Evolutionary conservation across 1,284 basidiomycete species (phyloP).

Genomic region (Leccinum griseonigrum): DNA sequence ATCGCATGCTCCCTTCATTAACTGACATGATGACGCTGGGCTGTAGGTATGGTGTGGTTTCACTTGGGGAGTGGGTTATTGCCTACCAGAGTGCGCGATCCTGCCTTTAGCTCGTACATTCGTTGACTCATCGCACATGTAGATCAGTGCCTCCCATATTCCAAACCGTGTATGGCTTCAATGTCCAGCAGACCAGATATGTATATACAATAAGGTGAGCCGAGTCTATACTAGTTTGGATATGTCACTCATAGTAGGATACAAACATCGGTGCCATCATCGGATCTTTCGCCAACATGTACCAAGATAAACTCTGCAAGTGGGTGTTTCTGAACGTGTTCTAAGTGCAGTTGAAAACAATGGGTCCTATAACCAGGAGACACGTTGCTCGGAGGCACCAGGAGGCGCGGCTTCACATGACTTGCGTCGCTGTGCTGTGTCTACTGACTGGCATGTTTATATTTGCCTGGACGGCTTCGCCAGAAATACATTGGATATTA

Average conservation of each 20-base stretch:
- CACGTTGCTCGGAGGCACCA: constrained; percentile 4
- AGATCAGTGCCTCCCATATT: constrained; percentile 67
- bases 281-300: constrained; percentile 57
- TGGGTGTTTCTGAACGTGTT: constrained; percentile 30
- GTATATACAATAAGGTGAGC: constrained; percentile 62
- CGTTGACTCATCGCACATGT: neutral
- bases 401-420: constrained; percentile 45
- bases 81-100: constrained; percentile 55
- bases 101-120: neutral
- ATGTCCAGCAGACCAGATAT: constrained; percentile 59
- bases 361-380: constrained; percentile 9
- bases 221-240: neutral
- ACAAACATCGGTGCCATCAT: constrained; percentile 59
- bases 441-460: constrained; percentile 54
- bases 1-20: neutral
- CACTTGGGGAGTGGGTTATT: constrained; percentile 76
- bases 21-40: neutral
- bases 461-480: constrained; percentile 41
- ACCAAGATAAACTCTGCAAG: constrained; percentile 68
- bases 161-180: constrained; percentile 61
- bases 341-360: neutral
- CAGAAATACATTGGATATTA: constrained; percentile 39
- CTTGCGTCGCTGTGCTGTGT: constrained; percentile 50
- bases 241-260: neutral
- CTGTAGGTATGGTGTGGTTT: constrained; percentile 73